Evolutionary conservation across 305 asterid species (phyloP).

Genomic region (Fraxinus angustifolia): DNA sequence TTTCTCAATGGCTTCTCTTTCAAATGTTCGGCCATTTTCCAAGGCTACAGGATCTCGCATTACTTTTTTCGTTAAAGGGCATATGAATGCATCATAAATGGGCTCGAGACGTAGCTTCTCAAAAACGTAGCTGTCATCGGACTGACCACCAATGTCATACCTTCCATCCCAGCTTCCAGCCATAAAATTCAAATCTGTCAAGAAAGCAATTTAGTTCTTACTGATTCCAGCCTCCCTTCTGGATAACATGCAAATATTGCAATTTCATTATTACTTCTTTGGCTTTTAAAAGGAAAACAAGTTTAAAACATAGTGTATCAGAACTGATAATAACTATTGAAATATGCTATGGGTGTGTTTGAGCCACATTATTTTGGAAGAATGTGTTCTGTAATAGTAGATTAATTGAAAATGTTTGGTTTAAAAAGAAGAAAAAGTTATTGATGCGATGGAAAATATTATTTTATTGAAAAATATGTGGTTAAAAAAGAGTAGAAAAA

Average conservation of each 20-base stretch:
- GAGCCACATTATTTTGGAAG: too few relatives aligned
- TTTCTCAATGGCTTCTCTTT: constrained; percentile 84
- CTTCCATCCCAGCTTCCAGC: constrained; percentile 69
- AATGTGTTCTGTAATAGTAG: too few relatives aligned
- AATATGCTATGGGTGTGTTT: too few relatives aligned
- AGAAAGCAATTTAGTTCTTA: neutral
- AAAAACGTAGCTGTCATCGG: constrained; percentile 73
- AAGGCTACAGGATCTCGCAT: constrained; percentile 87
- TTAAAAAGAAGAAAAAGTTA: too few relatives aligned
- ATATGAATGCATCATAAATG: constrained; percentile 81
- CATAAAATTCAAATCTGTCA: constrained; percentile 49
- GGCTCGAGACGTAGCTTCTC: constrained; percentile 76
- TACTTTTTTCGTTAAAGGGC: constrained; percentile 86
- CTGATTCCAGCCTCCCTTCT: neutral
- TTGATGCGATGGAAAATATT: too few relatives aligned
- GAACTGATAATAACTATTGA: neutral
- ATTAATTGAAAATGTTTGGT: too few relatives aligned
- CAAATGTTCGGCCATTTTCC: constrained; percentile 87
- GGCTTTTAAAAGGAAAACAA: neutral
- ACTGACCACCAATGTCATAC: constrained; percentile 56
- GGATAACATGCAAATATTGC: neutral
- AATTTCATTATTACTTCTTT: neutral
- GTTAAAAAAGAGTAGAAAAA: too few relatives aligned
- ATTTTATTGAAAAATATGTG: too few relatives aligned
- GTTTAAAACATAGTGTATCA: neutral